A percentile compares a stretch with the other conserved stretches of the same genome.
These are phyloP conservation scores for Russula sp. DNA, from an alignment of 768 basidiomycete species.

Conservation along the genomic window DNA sequence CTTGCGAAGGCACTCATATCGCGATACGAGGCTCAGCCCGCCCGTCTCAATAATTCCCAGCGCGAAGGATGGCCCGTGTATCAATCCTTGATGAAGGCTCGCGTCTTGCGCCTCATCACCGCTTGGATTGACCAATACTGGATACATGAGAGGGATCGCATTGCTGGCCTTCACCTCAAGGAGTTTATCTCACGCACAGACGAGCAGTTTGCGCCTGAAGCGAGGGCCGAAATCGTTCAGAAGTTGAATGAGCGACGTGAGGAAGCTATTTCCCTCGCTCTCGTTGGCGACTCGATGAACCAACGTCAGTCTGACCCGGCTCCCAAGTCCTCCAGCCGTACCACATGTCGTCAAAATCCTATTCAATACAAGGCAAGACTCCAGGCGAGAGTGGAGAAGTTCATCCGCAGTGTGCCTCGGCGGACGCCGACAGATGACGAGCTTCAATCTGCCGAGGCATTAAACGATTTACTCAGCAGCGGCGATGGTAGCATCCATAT, in stretches of 20 bases:
- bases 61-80: constrained; percentile 8
- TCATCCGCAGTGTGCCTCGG: constrained; percentile 1
- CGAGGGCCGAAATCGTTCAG: constrained; percentile 5
- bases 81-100: constrained; percentile 1
- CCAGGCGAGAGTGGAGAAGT: constrained; percentile 2
- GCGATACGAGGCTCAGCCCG: constrained; percentile 12
- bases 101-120: constrained; percentile 11
- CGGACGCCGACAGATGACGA: constrained; percentile 5
- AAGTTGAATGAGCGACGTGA: constrained; percentile 8
- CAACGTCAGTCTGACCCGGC: not conserved
- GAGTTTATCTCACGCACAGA: not conserved
- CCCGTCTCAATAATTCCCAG: constrained; percentile 3
- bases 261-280: constrained; percentile 7
- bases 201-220: not conserved
- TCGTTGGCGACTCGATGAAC: not conserved
- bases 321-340: not conserved
- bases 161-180: constrained; percentile 18
- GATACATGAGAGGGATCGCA: constrained; percentile 9
- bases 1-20: constrained; percentile 13
- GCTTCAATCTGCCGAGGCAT: not conserved
- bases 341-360: constrained; percentile 9
- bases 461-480: constrained; percentile 3
- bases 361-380: constrained; percentile 8
- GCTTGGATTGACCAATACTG: constrained; percentile 17
- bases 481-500: not conserved